Evolutionary conservation across 2,329 filamentous ascomycete genomes (phyloP).

Genomic region (Stromatinia cepivora): DNA sequence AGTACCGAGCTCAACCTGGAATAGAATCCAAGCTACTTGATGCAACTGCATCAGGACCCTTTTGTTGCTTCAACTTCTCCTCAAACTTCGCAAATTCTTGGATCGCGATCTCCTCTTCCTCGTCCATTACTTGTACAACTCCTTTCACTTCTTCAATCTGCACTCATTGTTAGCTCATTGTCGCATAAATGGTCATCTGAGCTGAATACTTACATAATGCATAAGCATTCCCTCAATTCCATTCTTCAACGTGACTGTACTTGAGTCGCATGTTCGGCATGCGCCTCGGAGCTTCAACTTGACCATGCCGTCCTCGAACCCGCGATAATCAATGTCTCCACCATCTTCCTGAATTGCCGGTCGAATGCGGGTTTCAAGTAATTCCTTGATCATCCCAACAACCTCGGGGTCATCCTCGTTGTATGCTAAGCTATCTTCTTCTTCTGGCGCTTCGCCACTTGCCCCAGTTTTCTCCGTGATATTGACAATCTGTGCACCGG

Average conservation of each 20-base stretch:
- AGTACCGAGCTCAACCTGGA: constrained; percentile 28
- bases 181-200: constrained; percentile 14
- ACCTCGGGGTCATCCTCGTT: constrained; percentile 92
- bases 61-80: constrained; percentile 69
- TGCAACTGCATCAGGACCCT: constrained; percentile 39
- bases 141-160: constrained; percentile 95
- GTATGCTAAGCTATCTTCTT: constrained; percentile 74
- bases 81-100: constrained; percentile 94
- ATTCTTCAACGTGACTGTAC: constrained; percentile 94
- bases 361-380: constrained; percentile 90
- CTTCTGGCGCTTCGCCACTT: constrained; percentile 48
- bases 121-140: constrained; percentile 85
- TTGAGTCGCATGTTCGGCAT: constrained; percentile 94
- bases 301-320: constrained; percentile 86
- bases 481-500: constrained; percentile 78
- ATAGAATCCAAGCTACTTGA: constrained; percentile 35
- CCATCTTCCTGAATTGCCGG: constrained; percentile 97
- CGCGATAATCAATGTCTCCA: constrained; percentile 92
- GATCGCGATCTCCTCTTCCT: constrained; percentile 85
- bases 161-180: constrained; percentile 34
- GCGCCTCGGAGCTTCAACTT: constrained; percentile 84
- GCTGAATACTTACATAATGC: constrained; percentile 72
- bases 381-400: constrained; percentile 97
- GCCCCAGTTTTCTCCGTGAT: constrained; percentile 60
- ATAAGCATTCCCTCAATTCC: constrained; percentile 99